Base-by-base conservation (phyloP, 768 basidiomycete species). In the Xanthoconium purpureum region DNA sequence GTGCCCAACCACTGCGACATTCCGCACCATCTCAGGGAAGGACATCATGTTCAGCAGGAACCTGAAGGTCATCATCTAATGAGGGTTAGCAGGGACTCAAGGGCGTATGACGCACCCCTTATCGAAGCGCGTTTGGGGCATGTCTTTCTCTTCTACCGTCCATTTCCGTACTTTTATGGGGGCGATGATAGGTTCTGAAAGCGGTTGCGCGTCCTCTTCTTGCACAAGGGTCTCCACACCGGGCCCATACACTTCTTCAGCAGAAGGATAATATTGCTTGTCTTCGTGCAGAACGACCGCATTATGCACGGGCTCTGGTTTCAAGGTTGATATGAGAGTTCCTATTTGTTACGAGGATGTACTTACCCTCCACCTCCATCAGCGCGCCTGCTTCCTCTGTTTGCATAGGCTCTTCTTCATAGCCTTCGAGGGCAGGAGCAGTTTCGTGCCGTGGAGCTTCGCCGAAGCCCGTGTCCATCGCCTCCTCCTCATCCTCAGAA, bases 61-160 rank as follows among this genome's bases (percentile, higher is more conserved):
- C 15, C 96, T 98, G 66, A 56, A 46, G 40, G 51, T 49, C 38
- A 52, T n/a, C 30, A 45, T 52, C 50, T 50, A 42, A 49, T 57
- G 7, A 65, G 54, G 50, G 38, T 52, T 42, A 50, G 53, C 9
- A 38, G 17, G 36, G 20, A 48, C 17, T 29, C 18, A 43, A 18
- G 14, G 47, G 24, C 3, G 24, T 33, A 47, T 50, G 42, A 69
- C 89, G 64, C 70, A 97, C 93, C 90, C 87, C 76, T 95, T 94
- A 76, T 98, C 95, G 73, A 90, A 99, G n/a, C 97, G 85, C 57
- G 95, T 98, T 71, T 92, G 87, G 28, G 95, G 96, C 80, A 97
- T 87, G 61, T 88, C 89, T 73, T 96, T 96, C 75, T 97, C 94
- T 67, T 96, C 93, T 8, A 98, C 85, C 1, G 85, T 84, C 89